Conservation (phyloP, 176 grass and related monocot genomes). For the Aegilops tauschii region DNA sequence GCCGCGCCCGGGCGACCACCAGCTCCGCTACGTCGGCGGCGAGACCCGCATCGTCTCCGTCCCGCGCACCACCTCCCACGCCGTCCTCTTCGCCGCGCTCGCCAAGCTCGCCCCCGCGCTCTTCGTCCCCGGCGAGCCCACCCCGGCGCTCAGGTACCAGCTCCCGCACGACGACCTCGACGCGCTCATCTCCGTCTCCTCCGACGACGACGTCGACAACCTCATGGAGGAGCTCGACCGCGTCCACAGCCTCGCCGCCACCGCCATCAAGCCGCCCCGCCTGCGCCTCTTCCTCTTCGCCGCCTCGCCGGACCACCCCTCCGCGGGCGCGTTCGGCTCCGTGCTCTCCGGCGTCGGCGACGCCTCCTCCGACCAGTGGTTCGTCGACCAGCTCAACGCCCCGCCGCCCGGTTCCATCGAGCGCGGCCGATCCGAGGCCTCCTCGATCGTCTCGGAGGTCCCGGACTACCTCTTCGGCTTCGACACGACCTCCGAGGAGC, state of each 20-base stretch:
- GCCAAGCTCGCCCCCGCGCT: conserved; percentile 41
- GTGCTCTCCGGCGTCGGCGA: conserved; percentile 50
- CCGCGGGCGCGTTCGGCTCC: conserved; percentile 37
- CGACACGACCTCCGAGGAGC: conserved; percentile 63
- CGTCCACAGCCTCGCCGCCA: conserved; percentile 8
- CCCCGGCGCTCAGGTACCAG: conserved; percentile 61
- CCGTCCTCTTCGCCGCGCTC: conserved; percentile 46
- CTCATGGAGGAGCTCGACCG: conserved; percentile 88
- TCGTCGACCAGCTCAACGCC: conserved; percentile 67
- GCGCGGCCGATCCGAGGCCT: conserved; percentile 63
- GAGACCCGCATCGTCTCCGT: conserved; percentile 91
- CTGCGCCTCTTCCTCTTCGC: conserved; percentile 58
- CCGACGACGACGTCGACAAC: conserved; percentile 90
- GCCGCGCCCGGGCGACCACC: conserved; percentile 71
- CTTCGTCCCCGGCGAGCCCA: conserved; percentile 1
- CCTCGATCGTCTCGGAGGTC: conserved; percentile 63
- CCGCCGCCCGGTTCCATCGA: conserved; percentile 40
- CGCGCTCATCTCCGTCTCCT: conserved; percentile 78
- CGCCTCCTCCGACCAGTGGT: conserved; percentile 52
- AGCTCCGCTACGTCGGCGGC: conserved; percentile 78
- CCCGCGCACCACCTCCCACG: conserved; percentile 57
- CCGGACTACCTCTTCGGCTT: conserved; percentile 80
- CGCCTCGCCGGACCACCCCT: conserved; percentile 9
- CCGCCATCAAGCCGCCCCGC: conserved; percentile 42
- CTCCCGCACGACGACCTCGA: conserved; percentile 83